phyloP scores from a whole-genome alignment of 2,329 filamentous ascomycete species.

The Penicillium sp. region DNA sequence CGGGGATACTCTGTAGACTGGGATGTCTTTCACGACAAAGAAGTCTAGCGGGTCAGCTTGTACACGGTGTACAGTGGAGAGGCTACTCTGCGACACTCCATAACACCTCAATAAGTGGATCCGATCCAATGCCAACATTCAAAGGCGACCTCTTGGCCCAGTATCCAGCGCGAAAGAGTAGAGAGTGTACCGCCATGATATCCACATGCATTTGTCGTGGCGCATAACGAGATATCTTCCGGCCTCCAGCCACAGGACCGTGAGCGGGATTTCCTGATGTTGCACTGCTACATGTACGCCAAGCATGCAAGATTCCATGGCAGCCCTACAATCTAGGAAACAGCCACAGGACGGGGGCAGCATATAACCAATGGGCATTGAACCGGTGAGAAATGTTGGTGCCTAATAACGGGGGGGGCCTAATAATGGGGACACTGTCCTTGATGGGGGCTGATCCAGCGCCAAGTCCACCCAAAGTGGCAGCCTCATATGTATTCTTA shows the following conservation, averaged over 20 bases:
- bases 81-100: neutral
- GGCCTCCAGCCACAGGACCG: slow-evolving; percentile 17
- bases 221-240: slow-evolving; percentile 13
- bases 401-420: slow-evolving; percentile 21
- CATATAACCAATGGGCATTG: neutral
- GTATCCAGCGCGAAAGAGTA: neutral
- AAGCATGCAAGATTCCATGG: slow-evolving; percentile 11
- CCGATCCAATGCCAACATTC: neutral
- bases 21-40: neutral
- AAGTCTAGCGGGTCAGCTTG: neutral
- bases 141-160: neutral
- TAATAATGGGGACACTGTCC: slow-evolving; percentile 4
- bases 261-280: slow-evolving; percentile 9
- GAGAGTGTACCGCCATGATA: neutral
- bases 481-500: slow-evolving; percentile 8
- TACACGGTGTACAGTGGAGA: neutral
- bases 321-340: neutral
- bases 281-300: slow-evolving; percentile 16
- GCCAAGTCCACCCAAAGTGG: slow-evolving; percentile 6
- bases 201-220: slow-evolving; percentile 13
- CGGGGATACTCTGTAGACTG: neutral
- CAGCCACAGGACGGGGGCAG: slow-evolving; percentile 2
- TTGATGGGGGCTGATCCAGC: slow-evolving; percentile 1
- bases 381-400: slow-evolving; percentile 15
- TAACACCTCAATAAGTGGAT: neutral